Percentiles rank a stretch among this genome's conserved stretches.
Conservation (phyloP, 2,329 filamentous ascomycete genomes). For the Fusarium nodosum region DNA sequence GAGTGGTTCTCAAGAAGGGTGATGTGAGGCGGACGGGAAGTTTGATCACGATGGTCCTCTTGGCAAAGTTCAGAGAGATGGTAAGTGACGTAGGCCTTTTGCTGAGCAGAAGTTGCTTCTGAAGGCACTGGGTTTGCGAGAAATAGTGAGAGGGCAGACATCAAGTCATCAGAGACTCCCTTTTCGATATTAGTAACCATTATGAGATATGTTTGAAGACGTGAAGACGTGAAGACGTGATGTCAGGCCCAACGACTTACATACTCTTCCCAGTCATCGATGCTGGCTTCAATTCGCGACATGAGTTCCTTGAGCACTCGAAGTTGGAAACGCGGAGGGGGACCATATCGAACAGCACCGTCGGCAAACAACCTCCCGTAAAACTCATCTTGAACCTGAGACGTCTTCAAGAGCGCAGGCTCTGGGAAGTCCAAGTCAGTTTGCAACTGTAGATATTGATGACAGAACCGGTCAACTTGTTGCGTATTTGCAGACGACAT, state of each 20-base stretch:
- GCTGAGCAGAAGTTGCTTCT: conserved; percentile 75
- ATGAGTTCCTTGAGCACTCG: conserved; percentile 81
- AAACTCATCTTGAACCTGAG: conserved; percentile 74
- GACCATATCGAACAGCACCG: conserved; percentile 66
- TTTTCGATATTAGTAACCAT: conserved; percentile 58
- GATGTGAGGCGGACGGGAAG: conserved; percentile 54
- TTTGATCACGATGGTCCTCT: conserved; percentile 16
- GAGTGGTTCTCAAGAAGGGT: conserved; percentile 77
- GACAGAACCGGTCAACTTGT: conserved; percentile 68
- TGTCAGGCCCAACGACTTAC: conserved; percentile 67
- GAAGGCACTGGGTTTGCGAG: conserved; percentile 74
- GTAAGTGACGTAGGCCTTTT: conserved; percentile 83
- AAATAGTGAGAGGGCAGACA: conserved; percentile 75
- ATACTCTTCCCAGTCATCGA: conserved; percentile 87
- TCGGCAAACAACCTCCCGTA: conserved; percentile 76
- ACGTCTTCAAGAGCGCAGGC: conserved; percentile 67
- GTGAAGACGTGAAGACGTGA: too few species aligned
- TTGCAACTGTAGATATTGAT: conserved; percentile 85
- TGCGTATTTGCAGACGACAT: conserved; percentile 37
- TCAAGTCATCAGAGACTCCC: conserved; percentile 87
- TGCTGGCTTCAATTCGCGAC: conserved; percentile 76
- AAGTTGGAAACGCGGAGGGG: conserved; percentile 77
- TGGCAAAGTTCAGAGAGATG: conserved; percentile 56
- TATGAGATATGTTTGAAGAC: not conserved
- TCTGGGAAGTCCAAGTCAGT: conserved; percentile 74